Conservation (phyloP, 345 rosid species). For the Heritiera fomes region DNA sequence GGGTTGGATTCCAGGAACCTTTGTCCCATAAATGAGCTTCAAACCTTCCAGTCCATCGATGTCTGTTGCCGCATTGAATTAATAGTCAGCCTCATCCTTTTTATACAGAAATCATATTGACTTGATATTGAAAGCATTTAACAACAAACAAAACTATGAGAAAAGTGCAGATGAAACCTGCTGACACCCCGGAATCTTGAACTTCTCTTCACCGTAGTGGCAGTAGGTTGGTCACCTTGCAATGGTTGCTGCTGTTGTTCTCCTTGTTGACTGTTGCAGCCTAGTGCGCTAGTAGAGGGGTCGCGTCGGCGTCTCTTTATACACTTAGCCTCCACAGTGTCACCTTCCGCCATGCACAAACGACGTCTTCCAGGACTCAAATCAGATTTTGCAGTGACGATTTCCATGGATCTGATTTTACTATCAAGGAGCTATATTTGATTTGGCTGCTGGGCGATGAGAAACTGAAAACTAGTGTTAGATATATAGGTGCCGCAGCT, state of each 20-base stretch:
- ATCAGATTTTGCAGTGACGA: conserved; percentile 43
- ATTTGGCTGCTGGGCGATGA: neutral
- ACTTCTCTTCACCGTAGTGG: conserved; percentile 66
- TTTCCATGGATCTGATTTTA: conserved; percentile 30
- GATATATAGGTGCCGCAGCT: conserved; percentile 3
- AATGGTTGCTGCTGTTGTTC: conserved; percentile 30
- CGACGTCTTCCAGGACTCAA: conserved; percentile 32
- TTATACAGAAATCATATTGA: neutral
- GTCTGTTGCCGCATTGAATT: conserved; percentile 34
- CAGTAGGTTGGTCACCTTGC: conserved; percentile 32
- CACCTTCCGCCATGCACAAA: conserved; percentile 15
- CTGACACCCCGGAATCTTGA: conserved; percentile 71
- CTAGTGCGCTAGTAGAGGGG: conserved; percentile 21
- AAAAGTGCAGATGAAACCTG: conserved; percentile 33
- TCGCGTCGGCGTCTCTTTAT: conserved; percentile 52
- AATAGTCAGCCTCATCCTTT: neutral
- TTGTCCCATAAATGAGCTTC: conserved; percentile 81
- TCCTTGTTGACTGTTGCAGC: conserved; percentile 5
- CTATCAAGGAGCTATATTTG: neutral
- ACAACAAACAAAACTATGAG: neutral
- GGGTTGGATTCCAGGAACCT: conserved; percentile 63
- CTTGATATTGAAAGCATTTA: neutral
- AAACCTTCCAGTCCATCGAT: conserved; percentile 65
- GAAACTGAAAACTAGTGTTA: neutral
- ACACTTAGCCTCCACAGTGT: conserved; percentile 26